Evolutionary conservation across 2,329 filamentous ascomycete genomes (phyloP), one percentile per base, ranked within the genome.

Genomic region (Bipolaris gigantea): DNA sequence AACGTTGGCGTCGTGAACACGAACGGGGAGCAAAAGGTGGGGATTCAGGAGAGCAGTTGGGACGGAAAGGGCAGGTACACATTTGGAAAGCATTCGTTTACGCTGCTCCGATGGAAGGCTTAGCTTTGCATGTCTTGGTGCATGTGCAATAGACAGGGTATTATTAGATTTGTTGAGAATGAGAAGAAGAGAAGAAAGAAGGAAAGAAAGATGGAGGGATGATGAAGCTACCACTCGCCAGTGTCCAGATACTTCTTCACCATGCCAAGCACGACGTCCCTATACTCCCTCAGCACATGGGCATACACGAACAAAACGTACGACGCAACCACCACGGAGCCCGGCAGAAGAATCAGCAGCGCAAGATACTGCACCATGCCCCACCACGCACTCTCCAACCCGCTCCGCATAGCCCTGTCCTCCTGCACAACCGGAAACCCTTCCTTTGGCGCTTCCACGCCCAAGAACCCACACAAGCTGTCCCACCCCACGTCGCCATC

Each of bases 81-180:
- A 2, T 92, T 92, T 73, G 78, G 80, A 1, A 90, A 85, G 76
- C 84, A 88, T 69, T 89, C 87, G 2, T 80, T 92, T 42, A 90
- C 86, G 2, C 75, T 92, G 73, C 70, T 92, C 63, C 78, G 80
- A 60, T 84, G 81, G 81, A 81, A 80, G 57, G 54, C 54, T 47
- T 55, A 25, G n/a, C 4, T 13, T 30, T 1, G 10, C 11, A 1
- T 13, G 9, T 27, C 27, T 10, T 30, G 27, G 4, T 9, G 9
- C 9, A 30, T 13, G 27, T 8, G 13, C n/a, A 30, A 30, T 13
- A 30, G 27, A 30, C 27, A 30, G n/a, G n/a, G 13, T 30, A 30
- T 5, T 4, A 30, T 30, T 30, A 30, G 27, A 13, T 30, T 30
- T 30, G 1, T 11, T 30, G 4, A n/a, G n/a, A n/a, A n/a, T n/a